Base-by-base conservation (phyloP, 805 yeast species). In the Nakazawaea molendinolei region DNA sequence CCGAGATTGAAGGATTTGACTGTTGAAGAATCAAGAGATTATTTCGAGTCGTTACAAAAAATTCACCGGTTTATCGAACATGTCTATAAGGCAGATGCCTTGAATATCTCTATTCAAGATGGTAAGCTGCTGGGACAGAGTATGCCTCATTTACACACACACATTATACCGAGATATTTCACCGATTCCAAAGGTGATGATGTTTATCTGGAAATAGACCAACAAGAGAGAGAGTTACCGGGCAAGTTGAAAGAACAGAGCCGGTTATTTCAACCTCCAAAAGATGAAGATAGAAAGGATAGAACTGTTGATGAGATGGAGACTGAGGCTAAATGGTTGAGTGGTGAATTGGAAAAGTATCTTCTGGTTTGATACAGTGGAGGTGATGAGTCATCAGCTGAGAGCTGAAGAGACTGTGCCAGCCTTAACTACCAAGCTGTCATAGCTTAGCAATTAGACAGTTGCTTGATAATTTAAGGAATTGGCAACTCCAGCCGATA, bases 41-140 rank as follows among this genome's bases (percentile, higher is more conserved):
- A 80, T 55, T 86, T 87, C 69, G 56, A 58, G 17, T 76, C 95
- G 0, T 62, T 92, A 8, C 95, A 85, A 46, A 50, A 71, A 31
- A 69, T 92, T 0, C 79, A 86, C 42, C 59, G 61, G 36, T 81
- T 87, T 44, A 77, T 92, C 12, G 78, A 71, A 44, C 50, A 66
- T 39, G 62, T 69, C 9, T 92, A 79, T 55, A 68, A 77, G 23
- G 95, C 96, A 2, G 94, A 89, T 47, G 67, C 95, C 1, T 52
- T 87, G 41, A 94, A 94, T 52, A 70, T 92, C 26, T 90, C 97
- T 8, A 86, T 94, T 41, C 99, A 92, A 55, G 99, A 92, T 54
- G 98, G 98, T 0, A 84, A 87, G 0, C 86, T 86, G 33, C 90
- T 97, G 1, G 98, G 98, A 3, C 98, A 92, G 54, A 75, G 89